A percentile compares a stretch with the other conserved stretches of the same genome.
phyloP scores from a whole-genome alignment of 805 yeast species.

The Monosporozyma aerobia region DNA sequence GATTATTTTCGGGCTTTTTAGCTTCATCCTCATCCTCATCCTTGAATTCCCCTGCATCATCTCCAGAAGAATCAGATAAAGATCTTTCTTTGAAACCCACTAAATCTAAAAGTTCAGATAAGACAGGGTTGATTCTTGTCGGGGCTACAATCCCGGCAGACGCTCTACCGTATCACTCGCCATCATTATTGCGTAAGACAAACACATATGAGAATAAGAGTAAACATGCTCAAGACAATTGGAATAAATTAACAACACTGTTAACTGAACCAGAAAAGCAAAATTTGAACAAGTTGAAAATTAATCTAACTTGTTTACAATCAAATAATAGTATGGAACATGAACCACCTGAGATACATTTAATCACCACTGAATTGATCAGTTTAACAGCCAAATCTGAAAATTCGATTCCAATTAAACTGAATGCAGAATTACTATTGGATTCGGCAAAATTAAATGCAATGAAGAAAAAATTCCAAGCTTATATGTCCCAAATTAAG shows the following conservation, averaged over 20 bases:
- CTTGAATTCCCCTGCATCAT: background rate
- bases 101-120: conserved; percentile 5
- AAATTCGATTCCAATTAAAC: conserved; percentile 31
- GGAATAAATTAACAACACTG: conserved; percentile 16
- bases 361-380: conserved; percentile 22
- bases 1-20: conserved; percentile 2
- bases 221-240: conserved; percentile 25
- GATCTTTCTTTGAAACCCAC: background rate
- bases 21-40: background rate
- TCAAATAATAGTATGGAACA: conserved; percentile 17
- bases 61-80: background rate
- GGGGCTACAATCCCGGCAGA: conserved; percentile 24
- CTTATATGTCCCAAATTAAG: conserved; percentile 5
- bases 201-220: conserved; percentile 25
- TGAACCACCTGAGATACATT: conserved; percentile 22
- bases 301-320: conserved; percentile 25
- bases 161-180: conserved; percentile 30
- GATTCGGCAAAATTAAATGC: conserved; percentile 5
- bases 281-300: conserved; percentile 14
- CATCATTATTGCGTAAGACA: conserved; percentile 26
- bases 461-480: conserved; percentile 12
- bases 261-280: conserved; percentile 21
- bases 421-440: conserved; percentile 25
- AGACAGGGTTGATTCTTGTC: conserved; percentile 24
- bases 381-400: conserved; percentile 29